Evolutionary conservation across 352 stramenopile species (phyloP).

Genomic region (Globisporangium camurandrum): DNA sequence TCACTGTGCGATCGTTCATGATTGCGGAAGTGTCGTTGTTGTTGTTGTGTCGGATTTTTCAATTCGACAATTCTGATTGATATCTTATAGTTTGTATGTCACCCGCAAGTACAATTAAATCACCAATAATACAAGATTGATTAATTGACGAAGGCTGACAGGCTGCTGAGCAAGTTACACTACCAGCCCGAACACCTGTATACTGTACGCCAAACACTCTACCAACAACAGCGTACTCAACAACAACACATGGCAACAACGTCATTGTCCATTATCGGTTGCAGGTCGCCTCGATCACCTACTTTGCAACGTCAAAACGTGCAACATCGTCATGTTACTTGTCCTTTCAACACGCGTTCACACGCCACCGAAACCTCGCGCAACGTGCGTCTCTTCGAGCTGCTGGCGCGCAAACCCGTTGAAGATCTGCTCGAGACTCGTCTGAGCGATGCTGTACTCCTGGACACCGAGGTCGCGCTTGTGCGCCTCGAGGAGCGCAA

Average conservation of each 20-base stretch:
- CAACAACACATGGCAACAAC: too few relatives aligned
- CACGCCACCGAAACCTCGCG: conserved; percentile 1
- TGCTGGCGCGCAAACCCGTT: conserved; percentile 63
- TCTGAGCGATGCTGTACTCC: conserved; percentile 80
- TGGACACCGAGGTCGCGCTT: conserved; percentile 28
- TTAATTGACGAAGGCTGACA: too few relatives aligned
- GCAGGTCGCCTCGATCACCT: too few relatives aligned
- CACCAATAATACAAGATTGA: background rate
- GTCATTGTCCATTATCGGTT: too few relatives aligned
- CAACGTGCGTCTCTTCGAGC: conserved; percentile 14
- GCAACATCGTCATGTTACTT: background rate
- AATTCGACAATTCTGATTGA: too few relatives aligned
- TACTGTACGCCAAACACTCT: too few relatives aligned
- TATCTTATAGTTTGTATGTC: background rate
- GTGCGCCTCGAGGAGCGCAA: conserved; percentile 4
- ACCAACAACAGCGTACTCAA: too few relatives aligned
- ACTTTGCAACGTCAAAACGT: background rate
- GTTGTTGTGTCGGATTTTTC: too few relatives aligned
- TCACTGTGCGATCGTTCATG: background rate
- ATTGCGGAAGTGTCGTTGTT: too few relatives aligned
- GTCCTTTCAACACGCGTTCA: too few relatives aligned
- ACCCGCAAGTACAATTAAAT: background rate
- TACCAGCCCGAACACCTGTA: too few relatives aligned
- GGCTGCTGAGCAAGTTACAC: too few relatives aligned
- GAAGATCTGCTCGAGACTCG: conserved; percentile 85